A percentile compares a stretch with the other conserved stretches of the same genome.
Conservation (phyloP, 345 rosid species). For the Xanthoceras sorbifolium region DNA sequence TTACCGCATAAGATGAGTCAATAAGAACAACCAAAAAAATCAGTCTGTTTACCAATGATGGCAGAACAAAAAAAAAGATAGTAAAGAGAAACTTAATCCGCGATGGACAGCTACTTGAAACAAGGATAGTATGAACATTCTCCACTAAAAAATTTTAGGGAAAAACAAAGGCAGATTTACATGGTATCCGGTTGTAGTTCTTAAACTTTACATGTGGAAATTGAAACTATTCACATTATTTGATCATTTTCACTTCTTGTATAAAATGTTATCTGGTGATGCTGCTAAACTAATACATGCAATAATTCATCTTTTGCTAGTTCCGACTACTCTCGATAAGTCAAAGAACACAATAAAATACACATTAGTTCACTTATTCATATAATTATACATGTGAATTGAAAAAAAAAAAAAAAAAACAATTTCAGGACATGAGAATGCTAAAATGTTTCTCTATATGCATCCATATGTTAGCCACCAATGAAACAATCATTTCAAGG, state of each 20-base stretch:
- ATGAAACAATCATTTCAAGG: no score
- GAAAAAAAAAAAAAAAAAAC: background rate
- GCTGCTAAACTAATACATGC: background rate
- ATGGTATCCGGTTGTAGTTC: no score
- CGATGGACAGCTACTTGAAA: no score
- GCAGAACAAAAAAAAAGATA: background rate
- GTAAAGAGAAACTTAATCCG: background rate
- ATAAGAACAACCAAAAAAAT: background rate
- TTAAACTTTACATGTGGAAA: background rate
- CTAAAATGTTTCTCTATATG: background rate
- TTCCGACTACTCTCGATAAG: background rate
- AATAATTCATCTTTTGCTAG: background rate
- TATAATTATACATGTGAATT: background rate
- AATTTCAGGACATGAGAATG: background rate
- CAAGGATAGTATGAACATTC: constrained; percentile 13
- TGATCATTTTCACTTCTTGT: background rate
- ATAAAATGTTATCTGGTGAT: background rate
- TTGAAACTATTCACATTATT: background rate
- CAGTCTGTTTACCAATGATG: background rate
- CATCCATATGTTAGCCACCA: no score
- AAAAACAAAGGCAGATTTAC: background rate
- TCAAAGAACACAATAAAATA: background rate
- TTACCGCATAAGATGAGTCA: constrained; percentile 20
- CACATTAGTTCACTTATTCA: background rate
- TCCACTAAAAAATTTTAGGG: no score